phyloP scores from a whole-genome alignment of 495 filamentous ascomycete genomes.

The Chaetomium tenue region DNA sequence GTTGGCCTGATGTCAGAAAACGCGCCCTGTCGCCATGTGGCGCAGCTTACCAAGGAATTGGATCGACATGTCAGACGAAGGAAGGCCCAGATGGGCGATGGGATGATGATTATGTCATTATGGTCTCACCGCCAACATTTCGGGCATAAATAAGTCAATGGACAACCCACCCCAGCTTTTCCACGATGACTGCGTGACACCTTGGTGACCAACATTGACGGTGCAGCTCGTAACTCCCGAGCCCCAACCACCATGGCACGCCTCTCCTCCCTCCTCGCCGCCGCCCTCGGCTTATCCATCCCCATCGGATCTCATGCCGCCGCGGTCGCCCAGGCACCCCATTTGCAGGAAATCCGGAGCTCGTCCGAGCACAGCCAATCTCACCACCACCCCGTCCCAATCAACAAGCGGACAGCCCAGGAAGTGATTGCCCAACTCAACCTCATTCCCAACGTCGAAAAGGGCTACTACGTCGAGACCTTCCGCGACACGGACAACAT shows the following conservation, averaged over 20 bases:
- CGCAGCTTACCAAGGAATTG: too few species aligned
- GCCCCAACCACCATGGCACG: background rate
- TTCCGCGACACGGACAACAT: constrained; percentile 40
- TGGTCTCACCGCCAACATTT: too few species aligned
- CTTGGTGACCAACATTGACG: too few species aligned
- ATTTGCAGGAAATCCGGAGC: background rate
- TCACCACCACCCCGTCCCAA: background rate
- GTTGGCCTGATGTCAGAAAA: too few species aligned
- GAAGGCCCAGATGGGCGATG: too few species aligned
- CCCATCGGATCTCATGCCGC: background rate
- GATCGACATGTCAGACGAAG: too few species aligned
- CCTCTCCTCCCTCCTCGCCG: background rate
- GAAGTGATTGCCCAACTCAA: constrained; percentile 42
- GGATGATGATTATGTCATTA: too few species aligned
- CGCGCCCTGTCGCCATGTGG: too few species aligned
- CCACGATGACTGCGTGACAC: too few species aligned
- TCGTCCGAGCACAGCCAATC: background rate
- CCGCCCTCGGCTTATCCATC: background rate
- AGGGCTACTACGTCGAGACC: constrained; percentile 49
- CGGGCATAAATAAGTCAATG: too few species aligned
- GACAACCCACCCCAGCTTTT: too few species aligned
- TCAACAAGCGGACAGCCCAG: constrained; percentile 34
- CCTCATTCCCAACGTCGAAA: constrained; percentile 45
- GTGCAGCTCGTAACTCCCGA: background rate
- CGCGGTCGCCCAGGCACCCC: background rate